Evolutionary conservation across 169 alveolate genomes (phyloP).

Genomic region (Theileria orientalis): DNA sequence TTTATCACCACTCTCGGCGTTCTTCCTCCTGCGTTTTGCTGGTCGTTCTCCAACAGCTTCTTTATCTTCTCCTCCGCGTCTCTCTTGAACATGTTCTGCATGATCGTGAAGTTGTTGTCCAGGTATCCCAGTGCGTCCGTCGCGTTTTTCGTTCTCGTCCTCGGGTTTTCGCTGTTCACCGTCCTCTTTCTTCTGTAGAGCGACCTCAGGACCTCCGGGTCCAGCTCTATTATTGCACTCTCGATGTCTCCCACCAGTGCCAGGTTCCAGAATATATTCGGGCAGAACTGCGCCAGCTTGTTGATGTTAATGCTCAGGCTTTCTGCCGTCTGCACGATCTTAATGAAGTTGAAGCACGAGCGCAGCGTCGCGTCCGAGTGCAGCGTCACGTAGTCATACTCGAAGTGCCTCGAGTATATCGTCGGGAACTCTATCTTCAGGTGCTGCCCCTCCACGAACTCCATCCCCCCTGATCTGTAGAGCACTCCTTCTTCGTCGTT

Average conservation of each 20-base stretch:
- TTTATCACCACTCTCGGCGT: conserved; percentile 7
- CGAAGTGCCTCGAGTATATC: conserved; percentile 20
- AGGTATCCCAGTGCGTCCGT: conserved; percentile 30
- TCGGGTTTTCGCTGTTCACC: neutral
- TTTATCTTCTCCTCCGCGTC: conserved; percentile 59
- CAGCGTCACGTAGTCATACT: conserved; percentile 41
- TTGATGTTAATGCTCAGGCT: conserved; percentile 15
- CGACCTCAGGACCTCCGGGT: conserved; percentile 27
- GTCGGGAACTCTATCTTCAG: conserved; percentile 40
- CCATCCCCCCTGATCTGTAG: conserved; percentile 8
- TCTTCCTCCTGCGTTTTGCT: conserved; percentile 18
- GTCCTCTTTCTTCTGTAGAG: conserved; percentile 32
- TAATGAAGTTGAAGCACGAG: conserved; percentile 22
- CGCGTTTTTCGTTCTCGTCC: conserved; percentile 1
- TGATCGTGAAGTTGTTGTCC: conserved; percentile 57
- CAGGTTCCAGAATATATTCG: conserved; percentile 63
- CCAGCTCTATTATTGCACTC: conserved; percentile 12
- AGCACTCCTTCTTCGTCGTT: neutral
- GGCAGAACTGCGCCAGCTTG: conserved; percentile 59
- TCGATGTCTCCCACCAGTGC: conserved; percentile 46
- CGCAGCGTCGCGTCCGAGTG: neutral
- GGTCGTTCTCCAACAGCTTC: conserved; percentile 21
- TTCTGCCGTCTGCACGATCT: conserved; percentile 12
- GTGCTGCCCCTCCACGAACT: conserved; percentile 23
- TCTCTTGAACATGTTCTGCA: conserved; percentile 51